phyloP scores from a whole-genome alignment of 1,139 yeast genomes.

The Debaryomycetaceae sp. region DNA sequence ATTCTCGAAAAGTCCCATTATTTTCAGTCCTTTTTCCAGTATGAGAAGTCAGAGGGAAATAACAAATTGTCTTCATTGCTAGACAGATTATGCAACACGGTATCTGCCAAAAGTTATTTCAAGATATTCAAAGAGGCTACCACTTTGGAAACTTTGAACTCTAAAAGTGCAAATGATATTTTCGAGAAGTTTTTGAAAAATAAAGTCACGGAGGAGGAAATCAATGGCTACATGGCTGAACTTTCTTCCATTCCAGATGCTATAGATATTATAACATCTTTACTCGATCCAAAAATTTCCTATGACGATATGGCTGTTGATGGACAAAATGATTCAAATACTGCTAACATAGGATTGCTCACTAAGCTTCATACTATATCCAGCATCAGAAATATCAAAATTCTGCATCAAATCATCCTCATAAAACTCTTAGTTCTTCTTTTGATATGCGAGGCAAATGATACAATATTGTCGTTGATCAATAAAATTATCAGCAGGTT shows the following conservation, averaged over 20 bases:
- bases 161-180: constrained; percentile 16
- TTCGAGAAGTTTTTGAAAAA: constrained; percentile 20
- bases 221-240: constrained; percentile 16
- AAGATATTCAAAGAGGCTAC: constrained; percentile 18
- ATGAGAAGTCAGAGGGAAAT: constrained; percentile 11
- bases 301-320: not conserved
- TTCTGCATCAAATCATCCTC: constrained; percentile 23
- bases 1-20: constrained; percentile 31
- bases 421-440: constrained; percentile 25
- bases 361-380: constrained; percentile 20
- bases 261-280: constrained; percentile 21
- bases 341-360: constrained; percentile 14
- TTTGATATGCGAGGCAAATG: constrained; percentile 30
- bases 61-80: constrained; percentile 23
- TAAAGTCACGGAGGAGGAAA: constrained; percentile 24
- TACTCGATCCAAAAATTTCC: constrained; percentile 17
- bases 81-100: constrained; percentile 15
- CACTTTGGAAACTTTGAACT: constrained; percentile 11
- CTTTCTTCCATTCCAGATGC: constrained; percentile 24
- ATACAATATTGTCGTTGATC: constrained; percentile 23
- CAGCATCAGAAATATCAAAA: constrained; percentile 25
- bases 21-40: constrained; percentile 23
- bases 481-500: constrained; percentile 25
- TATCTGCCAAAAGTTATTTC: constrained; percentile 28
- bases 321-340: not conserved